Percentiles rank a stretch among this genome's conserved stretches.
phyloP scores from a whole-genome alignment of 257 asterid genomes.

The Solanum paucissectum region DNA sequence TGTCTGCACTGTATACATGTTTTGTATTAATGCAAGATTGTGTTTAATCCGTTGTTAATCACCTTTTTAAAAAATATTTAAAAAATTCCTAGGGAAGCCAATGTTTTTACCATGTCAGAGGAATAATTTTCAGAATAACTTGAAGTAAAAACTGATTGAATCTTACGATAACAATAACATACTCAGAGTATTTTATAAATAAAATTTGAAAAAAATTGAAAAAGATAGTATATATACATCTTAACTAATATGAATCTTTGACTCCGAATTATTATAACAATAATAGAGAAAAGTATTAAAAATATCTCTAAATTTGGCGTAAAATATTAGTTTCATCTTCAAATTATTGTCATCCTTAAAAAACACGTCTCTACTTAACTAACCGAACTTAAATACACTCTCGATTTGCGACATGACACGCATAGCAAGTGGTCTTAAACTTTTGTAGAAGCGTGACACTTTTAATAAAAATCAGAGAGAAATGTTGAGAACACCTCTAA shows the following conservation, averaged over 20 bases:
- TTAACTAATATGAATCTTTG: neutral
- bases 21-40: neutral
- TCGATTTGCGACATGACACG: accelerated
- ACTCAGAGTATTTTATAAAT: neutral
- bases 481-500: neutral
- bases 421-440: too few relatives aligned
- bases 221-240: neutral
- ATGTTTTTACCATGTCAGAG: neutral
- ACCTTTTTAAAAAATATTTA: neutral
- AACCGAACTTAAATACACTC: too few relatives aligned
- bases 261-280: too few relatives aligned
- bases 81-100: neutral
- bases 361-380: too few relatives aligned
- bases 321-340: too few relatives aligned
- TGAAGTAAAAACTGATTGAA: neutral
- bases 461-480: accelerated
- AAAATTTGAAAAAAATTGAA: neutral
- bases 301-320: neutral
- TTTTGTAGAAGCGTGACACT: accelerated
- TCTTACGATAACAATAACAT: neutral
- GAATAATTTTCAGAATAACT: neutral
- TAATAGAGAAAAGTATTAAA: neutral
- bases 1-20: neutral
- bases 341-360: accelerated
- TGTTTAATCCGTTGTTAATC: neutral